Evolutionary conservation across 139 green algal genomes (phyloP), one percentile per base, ranked within the genome.

Genomic region (Pedinophyceae sp.): DNA sequence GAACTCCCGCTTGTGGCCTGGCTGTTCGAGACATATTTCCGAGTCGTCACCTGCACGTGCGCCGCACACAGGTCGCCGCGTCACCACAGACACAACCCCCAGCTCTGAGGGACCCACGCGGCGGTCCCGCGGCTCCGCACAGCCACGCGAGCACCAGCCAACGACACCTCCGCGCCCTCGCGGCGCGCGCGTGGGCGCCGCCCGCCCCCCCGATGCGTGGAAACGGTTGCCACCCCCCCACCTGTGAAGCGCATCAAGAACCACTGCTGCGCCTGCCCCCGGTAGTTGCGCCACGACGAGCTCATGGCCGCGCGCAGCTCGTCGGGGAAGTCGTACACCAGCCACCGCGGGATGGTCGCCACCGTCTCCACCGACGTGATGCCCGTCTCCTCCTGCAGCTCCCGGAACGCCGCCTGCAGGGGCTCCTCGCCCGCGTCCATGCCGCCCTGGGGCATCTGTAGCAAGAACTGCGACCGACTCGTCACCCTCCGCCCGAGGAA

Each of bases 381-480:
- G 38, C 54, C 41, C 34, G 54, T 61, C 45, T 61, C 54, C 45
- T 61, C 54, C 38, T 41, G 28, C 38, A 61, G 27, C 26, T 61
- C 54, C 10, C 54, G 34, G 38, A 61, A 28, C 6, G 54, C 54
- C 23, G 54, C 54, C n/a, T 24, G 6, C 43, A 10, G n/a, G 41
- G 54, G 38, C 5, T 61, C 54, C 23, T 61, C 54, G 15, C 30
- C 30, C 24, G n/a, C 39, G 10, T 54, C 41, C 16, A 61, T 61
- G 40, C 54, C 54, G 23, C 54, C 54, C 45, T 61, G 54, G 7
- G 54, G 54, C 54, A 61, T 61, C 39, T 61, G 54, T n/a, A n/a
- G n/a, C n/a, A n/a, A n/a, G n/a, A n/a, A n/a, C n/a, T n/a, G n/a
- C n/a, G n/a, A n/a, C n/a, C n/a, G n/a, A n/a, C n/a, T n/a, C n/a